phyloP scores from a whole-genome alignment of 192 early-diverging fungal species.

The Gaertneriomyces sp. region DNA sequence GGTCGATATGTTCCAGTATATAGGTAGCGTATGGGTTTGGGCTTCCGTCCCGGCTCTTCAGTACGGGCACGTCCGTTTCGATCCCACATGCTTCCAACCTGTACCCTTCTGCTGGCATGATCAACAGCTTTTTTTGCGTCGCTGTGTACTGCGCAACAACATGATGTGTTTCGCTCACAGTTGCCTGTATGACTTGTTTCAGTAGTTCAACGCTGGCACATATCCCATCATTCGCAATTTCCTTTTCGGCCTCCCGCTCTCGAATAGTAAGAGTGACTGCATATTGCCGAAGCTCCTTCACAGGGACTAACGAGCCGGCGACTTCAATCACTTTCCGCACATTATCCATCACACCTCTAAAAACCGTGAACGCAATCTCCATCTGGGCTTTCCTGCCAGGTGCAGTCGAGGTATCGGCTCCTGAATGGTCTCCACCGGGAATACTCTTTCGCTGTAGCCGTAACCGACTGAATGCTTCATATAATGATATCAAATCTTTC shows the following conservation, averaged over 20 bases:
- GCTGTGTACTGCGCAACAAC: slow-evolving; percentile 3
- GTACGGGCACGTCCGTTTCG: not conserved
- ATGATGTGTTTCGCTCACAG: slow-evolving; percentile 7
- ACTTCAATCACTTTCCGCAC: slow-evolving; percentile 17
- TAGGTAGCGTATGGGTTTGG: slow-evolving; percentile 6
- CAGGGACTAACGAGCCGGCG: slow-evolving; percentile 6
- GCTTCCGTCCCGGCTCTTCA: no score
- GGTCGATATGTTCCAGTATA: slow-evolving; percentile 32
- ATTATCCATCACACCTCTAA: slow-evolving; percentile 23
- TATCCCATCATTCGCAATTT: slow-evolving; percentile 10
- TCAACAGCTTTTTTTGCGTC: slow-evolving; percentile 21
- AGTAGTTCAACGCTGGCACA: slow-evolving; percentile 11
- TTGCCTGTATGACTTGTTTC: slow-evolving; percentile 10
- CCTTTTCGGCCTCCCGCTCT: slow-evolving; percentile 18
- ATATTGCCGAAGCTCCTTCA: slow-evolving; percentile 3
- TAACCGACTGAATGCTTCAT: slow-evolving; percentile 14
- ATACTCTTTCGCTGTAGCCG: slow-evolving; percentile 3
- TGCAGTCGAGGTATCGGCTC: not conserved
- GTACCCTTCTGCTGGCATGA: slow-evolving; percentile 21
- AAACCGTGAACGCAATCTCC: slow-evolving; percentile 15
- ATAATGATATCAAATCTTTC: slow-evolving; percentile 14
- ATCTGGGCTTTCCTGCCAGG: slow-evolving; percentile 4
- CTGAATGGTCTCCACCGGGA: not conserved
- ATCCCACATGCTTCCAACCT: slow-evolving; percentile 24
- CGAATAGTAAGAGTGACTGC: slow-evolving; percentile 4